A percentile compares a stretch with the other conserved stretches of the same genome.
These are phyloP conservation scores for Tylopilus sp. DNA, from an alignment of 1,284 basidiomycete genomes.

Conservation along the genomic window DNA sequence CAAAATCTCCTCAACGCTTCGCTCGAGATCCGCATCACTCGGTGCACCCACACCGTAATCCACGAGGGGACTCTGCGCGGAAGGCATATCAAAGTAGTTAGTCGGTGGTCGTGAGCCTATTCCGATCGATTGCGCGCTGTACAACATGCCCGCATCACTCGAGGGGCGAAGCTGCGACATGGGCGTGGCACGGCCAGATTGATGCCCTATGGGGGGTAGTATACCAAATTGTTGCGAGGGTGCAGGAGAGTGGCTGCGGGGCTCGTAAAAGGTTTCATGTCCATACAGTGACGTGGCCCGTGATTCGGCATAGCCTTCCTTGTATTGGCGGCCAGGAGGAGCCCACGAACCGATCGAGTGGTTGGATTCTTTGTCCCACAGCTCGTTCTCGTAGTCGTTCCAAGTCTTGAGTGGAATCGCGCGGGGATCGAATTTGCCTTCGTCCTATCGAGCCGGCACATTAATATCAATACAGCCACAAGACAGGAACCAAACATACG, in stretches of 20 bases:
- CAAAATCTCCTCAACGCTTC: constrained; percentile 68
- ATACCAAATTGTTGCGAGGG: constrained; percentile 57
- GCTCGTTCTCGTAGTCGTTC: constrained; percentile 96
- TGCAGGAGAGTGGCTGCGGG: constrained; percentile 62
- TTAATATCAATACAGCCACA: constrained; percentile 12
- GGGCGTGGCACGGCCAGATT: constrained; percentile 76
- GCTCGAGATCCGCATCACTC: constrained; percentile 68
- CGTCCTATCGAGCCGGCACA: constrained; percentile 57
- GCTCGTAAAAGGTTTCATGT: constrained; percentile 78
- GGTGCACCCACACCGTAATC: constrained; percentile 47
- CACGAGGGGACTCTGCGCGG: constrained; percentile 44
- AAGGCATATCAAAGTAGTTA: constrained; percentile 70
- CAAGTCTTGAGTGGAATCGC: constrained; percentile 94
- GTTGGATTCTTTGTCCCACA: constrained; percentile 96
- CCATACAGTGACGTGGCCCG: constrained; percentile 75
- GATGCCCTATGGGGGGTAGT: constrained; percentile 61
- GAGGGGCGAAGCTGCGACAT: constrained; percentile 39
- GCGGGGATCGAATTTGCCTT: constrained; percentile 93
- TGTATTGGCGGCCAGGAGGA: constrained; percentile 63
- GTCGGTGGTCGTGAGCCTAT: constrained; percentile 64
- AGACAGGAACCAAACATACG: constrained; percentile 45
- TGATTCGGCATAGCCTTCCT: constrained; percentile 70
- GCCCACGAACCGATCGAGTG: constrained; percentile 86
- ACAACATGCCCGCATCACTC: constrained; percentile 37
- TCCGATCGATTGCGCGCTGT: constrained; percentile 59